A percentile compares a stretch with the other conserved stretches of the same genome.
These are phyloP conservation scores for Cordyceps militaris DNA, from an alignment of 2,329 filamentous ascomycete genomes.

Conservation along the genomic window DNA sequence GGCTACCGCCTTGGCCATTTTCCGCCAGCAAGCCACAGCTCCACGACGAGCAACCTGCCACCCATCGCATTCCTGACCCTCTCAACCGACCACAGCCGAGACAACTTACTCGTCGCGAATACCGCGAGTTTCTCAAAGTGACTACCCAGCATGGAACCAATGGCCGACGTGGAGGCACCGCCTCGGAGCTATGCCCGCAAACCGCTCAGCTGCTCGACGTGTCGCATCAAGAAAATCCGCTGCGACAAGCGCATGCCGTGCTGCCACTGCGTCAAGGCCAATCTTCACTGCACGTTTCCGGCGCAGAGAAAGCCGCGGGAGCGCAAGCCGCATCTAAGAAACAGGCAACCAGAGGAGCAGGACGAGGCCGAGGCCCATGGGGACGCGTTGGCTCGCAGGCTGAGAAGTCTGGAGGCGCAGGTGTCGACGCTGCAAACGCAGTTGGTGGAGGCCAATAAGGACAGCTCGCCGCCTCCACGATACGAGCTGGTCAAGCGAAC, in stretches of 20 bases:
- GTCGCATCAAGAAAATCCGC: conserved; percentile 9
- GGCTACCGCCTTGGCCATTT: neutral
- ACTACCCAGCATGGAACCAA: no score
- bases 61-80: neutral
- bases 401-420: conserved; percentile 1
- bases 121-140: no score
- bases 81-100: no score
- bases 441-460: neutral
- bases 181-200: neutral
- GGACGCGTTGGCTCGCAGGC: neutral
- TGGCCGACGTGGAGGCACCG: no score
- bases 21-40: neutral
- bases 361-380: neutral
- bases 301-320: conserved; percentile 2
- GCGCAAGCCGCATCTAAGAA: neutral
- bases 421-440: neutral
- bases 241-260: conserved; percentile 7
- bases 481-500: neutral
- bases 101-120: no score
- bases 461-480: neutral
- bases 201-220: conserved; percentile 8
- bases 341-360: neutral
- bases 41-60: no score
- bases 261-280: conserved; percentile 8
- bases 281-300: conserved; percentile 5